Percentiles rank a stretch among this genome's conserved stretches.
These are phyloP conservation scores for Aureobasidium sp. DNA, from an alignment of 2,329 filamentous ascomycete species.

Conservation along the genomic window DNA sequence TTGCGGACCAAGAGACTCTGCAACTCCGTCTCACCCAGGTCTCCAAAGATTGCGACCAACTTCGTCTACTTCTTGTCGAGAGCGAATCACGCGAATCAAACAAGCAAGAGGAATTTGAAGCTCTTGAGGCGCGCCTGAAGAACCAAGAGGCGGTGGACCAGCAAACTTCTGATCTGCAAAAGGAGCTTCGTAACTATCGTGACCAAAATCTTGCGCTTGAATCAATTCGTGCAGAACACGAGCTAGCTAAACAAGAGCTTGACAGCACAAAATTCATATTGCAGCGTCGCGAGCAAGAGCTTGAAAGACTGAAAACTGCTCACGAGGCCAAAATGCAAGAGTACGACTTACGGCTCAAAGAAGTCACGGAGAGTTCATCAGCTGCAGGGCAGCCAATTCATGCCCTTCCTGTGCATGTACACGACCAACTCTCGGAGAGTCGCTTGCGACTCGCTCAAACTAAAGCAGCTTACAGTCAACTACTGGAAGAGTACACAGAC, in stretches of 20 bases:
- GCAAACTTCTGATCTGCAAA: constrained; percentile 53
- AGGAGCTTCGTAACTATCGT: constrained; percentile 55
- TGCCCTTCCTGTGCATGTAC: background rate
- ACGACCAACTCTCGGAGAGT: constrained; percentile 28
- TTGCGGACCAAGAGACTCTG: constrained; percentile 49
- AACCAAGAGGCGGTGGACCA: constrained; percentile 53
- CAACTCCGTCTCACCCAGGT: constrained; percentile 51
- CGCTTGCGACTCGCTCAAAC: constrained; percentile 41
- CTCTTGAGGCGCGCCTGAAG: constrained; percentile 52
- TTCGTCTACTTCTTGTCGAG: constrained; percentile 55
- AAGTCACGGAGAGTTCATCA: background rate
- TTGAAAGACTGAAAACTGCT: constrained; percentile 37
- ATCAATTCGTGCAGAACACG: constrained; percentile 50
- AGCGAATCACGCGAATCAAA: constrained; percentile 61
- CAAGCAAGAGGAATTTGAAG: constrained; percentile 55
- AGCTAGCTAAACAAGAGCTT: constrained; percentile 49
- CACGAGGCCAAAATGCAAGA: constrained; percentile 43
- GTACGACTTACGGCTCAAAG: constrained; percentile 29
- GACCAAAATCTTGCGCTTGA: constrained; percentile 53
- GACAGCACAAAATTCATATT: constrained; percentile 49
- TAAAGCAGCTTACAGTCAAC: constrained; percentile 44
- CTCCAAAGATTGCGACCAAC: constrained; percentile 53
- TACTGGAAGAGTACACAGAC: constrained; percentile 44
- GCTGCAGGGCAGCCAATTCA: background rate
- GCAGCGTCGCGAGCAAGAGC: constrained; percentile 42